Evolutionary conservation across 768 basidiomycete genomes (phyloP).

Genomic region (Phlebiopsis flavidoalba): DNA sequence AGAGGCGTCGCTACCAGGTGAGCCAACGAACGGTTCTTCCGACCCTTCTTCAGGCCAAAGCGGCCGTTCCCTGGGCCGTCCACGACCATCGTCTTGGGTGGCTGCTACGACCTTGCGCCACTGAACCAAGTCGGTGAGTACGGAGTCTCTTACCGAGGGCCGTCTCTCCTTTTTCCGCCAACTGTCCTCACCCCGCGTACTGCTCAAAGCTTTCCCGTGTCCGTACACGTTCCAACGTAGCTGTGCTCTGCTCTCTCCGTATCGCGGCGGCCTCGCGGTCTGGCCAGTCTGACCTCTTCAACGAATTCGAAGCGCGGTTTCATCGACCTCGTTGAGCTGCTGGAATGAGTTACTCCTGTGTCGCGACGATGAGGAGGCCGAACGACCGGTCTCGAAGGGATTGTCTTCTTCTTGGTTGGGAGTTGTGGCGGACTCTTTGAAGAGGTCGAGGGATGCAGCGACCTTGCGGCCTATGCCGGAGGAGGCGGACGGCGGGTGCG

Average conservation of each 20-base stretch:
- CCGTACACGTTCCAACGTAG: conserved; percentile 49
- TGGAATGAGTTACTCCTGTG: conserved; percentile 30
- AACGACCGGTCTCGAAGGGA: conserved; percentile 21
- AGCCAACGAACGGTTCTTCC: conserved; percentile 27
- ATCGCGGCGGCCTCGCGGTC: conserved; percentile 71
- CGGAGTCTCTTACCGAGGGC: conserved; percentile 37
- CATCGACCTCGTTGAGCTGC: conserved; percentile 50
- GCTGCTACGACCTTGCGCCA: conserved; percentile 51
- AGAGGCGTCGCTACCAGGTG: conserved; percentile 22
- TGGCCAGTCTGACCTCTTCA: conserved; percentile 81
- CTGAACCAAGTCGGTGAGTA: conserved; percentile 43
- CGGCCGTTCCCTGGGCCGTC: conserved; percentile 56
- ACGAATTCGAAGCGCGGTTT: conserved; percentile 77
- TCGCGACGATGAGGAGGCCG: conserved; percentile 23
- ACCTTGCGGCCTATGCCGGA: conserved; percentile 74
- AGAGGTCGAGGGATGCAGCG: conserved; percentile 74
- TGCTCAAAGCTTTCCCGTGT: conserved; percentile 42
- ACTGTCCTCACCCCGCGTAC: conserved; percentile 17
- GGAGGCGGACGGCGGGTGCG: conserved; percentile 14
- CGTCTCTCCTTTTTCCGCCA: conserved; percentile 30
- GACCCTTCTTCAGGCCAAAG: conserved; percentile 31
- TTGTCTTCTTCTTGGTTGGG: conserved; percentile 28
- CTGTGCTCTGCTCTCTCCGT: conserved; percentile 63
- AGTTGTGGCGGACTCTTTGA: conserved; percentile 62
- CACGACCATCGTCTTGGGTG: conserved; percentile 44